Base-by-base conservation (phyloP, 225 moss, liverwort and hornwort genomes). In the Rhytidiadelphus loreus region DNA sequence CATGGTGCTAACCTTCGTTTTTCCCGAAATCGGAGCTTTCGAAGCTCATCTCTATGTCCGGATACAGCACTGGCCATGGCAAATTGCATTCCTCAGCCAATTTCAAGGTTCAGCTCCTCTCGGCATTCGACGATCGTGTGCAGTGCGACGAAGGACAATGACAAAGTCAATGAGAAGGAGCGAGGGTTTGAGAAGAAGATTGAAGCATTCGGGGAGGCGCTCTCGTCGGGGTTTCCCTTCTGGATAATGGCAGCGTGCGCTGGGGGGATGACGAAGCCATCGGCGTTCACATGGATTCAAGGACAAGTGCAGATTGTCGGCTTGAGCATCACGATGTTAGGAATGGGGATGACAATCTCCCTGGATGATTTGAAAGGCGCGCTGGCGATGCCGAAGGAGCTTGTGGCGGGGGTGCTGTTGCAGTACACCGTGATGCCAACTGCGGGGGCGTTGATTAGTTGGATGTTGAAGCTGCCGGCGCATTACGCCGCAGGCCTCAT, bases 391-490 rank as follows among this genome's bases (percentile, higher is more conserved):
- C 97, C 98, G 12, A 96, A 87, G 62, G 96, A 98, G 89, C 84
- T 98, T 3, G 29, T 97, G 43, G 95, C 92, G 70, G 97, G 98
- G 46, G 94, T 97, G 63, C 2, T 95, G 61, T 90, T 98, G 71
- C 98, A 98, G 91, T 98, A 98, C 92, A 95, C 96, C 60, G 98
- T 98, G 88, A 98, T 98, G 98, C 97, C 98, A 24, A 55, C 87
- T 61, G 95, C 94, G 1, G 97, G 98, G 55, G 95, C 92, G 30
- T 61, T 93, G 80, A 81, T 97, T 58, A 94, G 96, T 88, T 79
- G 90, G 43, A 9, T 90, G 82, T 88, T 97, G 46, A 92, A 91
- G 6, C 76, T 98, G 58, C 96, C 98, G 77, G 87, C 95, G 44
- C 92, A 95, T 85, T 97, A 95, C 73, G 95, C 98, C 35, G 97